A percentile compares a stretch with the other conserved stretches of the same genome.
These are phyloP conservation scores for Penicillium cataractarum DNA, from an alignment of 495 filamentous ascomycete genomes.

Conservation along the genomic window DNA sequence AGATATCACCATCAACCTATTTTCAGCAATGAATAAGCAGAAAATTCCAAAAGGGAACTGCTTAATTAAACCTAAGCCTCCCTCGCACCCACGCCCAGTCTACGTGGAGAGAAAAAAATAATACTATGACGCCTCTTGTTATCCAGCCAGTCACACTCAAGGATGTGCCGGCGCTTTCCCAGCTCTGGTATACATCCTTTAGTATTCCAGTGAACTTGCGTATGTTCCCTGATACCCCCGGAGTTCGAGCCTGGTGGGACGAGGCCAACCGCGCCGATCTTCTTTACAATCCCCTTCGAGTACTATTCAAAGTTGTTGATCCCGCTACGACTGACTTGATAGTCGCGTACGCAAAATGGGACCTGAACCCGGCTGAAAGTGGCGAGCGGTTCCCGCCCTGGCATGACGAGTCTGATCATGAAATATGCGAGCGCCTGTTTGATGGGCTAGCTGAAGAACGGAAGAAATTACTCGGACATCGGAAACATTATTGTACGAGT, in stretches of 20 bases:
- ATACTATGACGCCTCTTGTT: neutral
- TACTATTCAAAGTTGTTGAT: slow-evolving; percentile 34
- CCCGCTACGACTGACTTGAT: slow-evolving; percentile 16
- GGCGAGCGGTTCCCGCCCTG: slow-evolving; percentile 33
- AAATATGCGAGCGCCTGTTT: slow-evolving; percentile 27
- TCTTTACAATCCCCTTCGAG: slow-evolving; percentile 24
- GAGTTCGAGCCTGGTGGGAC: slow-evolving; percentile 29
- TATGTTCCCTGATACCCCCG: slow-evolving; percentile 35
- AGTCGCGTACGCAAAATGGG: slow-evolving; percentile 37
- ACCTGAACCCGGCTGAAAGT: slow-evolving; percentile 28
- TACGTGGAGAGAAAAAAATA: neutral
- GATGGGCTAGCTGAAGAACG: slow-evolving; percentile 18
- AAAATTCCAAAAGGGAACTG: neutral
- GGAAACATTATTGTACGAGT: slow-evolving; percentile 32
- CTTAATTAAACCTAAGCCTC: neutral
- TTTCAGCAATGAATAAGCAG: neutral
- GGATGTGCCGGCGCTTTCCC: slow-evolving; percentile 26
- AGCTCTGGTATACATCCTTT: slow-evolving; percentile 36
- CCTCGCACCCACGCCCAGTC: neutral
- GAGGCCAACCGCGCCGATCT: slow-evolving; percentile 24
- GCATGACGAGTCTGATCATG: slow-evolving; percentile 25
- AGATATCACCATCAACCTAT: neutral
- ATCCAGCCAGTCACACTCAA: slow-evolving; percentile 22
- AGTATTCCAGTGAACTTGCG: slow-evolving; percentile 19
- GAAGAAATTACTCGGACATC: slow-evolving; percentile 25